These are phyloP conservation scores for Heliamphora exappendiculata DNA, from an alignment of 148 eudicot species.

Conservation along the genomic window DNA sequence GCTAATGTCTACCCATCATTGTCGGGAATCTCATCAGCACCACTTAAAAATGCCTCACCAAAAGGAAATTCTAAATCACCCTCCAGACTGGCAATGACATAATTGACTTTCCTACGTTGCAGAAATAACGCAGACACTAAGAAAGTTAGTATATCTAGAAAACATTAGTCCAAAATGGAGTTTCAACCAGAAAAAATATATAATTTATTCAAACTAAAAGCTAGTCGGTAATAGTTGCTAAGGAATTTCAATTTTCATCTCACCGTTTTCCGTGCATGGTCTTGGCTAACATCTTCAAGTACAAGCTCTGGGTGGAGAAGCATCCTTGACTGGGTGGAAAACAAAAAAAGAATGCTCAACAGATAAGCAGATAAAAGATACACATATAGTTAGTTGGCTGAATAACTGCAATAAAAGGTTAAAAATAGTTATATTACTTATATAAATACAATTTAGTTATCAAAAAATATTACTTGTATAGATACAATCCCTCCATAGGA, in stretches of 20 bases:
- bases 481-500: too few species aligned
- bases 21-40: not conserved
- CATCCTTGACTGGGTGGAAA: conserved; percentile 78
- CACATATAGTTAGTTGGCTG: not conserved
- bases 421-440: not conserved
- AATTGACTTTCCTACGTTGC: not conserved
- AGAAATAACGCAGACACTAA: not conserved
- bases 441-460: not conserved
- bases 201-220: not conserved
- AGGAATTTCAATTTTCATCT: conserved; percentile 20
- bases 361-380: not conserved
- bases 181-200: not conserved
- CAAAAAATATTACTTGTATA: too few species aligned
- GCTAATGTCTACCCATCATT: too few species aligned
- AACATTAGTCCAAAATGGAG: not conserved
- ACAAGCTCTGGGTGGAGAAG: conserved; percentile 92
- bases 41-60: not conserved
- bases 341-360: not conserved
- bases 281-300: conserved; percentile 98
- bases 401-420: not conserved
- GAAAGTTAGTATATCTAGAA: not conserved
- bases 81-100: not conserved
- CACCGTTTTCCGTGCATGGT: conserved; percentile 97
- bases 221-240: not conserved
- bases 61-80: not conserved